phyloP scores from a whole-genome alignment of 192 early-diverging fungal species.

The Coemansia reversa region DNA sequence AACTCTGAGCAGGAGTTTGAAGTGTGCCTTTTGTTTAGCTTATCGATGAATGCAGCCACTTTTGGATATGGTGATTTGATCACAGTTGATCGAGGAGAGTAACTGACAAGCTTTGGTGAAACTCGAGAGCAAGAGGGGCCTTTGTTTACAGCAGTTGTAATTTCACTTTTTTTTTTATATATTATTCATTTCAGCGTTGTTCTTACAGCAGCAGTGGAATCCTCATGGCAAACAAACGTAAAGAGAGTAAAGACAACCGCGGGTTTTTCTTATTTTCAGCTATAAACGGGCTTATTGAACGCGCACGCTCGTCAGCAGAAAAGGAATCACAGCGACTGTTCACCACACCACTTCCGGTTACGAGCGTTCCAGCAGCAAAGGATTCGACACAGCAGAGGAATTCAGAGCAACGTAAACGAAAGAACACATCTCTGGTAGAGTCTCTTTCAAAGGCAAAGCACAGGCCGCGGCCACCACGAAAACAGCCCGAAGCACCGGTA shows the following conservation, averaged over 20 bases:
- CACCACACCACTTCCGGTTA: conserved; percentile 4
- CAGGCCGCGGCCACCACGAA: conserved; percentile 15
- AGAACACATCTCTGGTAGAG: conserved; percentile 4
- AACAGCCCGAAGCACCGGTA: neutral
- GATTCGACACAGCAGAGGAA: neutral
- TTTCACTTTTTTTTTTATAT: too few species aligned
- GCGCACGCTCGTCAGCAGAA: conserved; percentile 45
- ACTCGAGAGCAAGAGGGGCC: too few species aligned
- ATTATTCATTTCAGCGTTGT: too few species aligned
- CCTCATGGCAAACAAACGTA: too few species aligned
- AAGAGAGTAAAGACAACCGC: conserved; percentile 16
- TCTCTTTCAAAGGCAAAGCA: conserved; percentile 1
- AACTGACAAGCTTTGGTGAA: too few species aligned
- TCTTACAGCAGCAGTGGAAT: too few species aligned
- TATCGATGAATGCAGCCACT: neutral
- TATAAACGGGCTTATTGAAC: conserved; percentile 42
- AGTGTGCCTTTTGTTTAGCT: neutral
- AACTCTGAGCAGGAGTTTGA: too few species aligned
- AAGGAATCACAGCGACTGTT: conserved; percentile 44
- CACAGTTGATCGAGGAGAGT: too few species aligned
- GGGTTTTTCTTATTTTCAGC: conserved; percentile 42
- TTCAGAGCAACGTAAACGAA: neutral
- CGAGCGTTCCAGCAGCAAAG: conserved; percentile 1
- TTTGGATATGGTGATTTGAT: too few species aligned
- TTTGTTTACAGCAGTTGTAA: too few species aligned